Evolutionary conservation across 768 basidiomycete species (phyloP).

Genomic region (Daedaleopsis sinensis): DNA sequence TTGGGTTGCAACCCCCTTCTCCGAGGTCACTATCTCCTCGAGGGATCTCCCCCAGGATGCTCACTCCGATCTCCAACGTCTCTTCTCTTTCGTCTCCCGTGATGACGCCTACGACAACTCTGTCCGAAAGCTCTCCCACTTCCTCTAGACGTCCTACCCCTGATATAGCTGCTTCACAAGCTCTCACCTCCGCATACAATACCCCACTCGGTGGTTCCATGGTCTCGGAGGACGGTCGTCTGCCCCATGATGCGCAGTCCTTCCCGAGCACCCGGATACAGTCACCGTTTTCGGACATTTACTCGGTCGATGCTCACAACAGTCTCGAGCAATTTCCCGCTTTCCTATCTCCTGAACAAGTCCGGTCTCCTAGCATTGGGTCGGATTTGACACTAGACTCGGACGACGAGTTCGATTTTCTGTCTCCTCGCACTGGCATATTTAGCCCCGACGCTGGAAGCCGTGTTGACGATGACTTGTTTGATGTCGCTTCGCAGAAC

Average conservation of each 20-base stretch:
- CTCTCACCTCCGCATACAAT: conserved; percentile 19
- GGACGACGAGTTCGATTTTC: conserved; percentile 27
- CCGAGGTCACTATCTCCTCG: conserved; percentile 2
- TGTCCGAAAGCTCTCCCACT: neutral
- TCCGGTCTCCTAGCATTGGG: conserved; percentile 20
- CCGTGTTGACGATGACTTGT: conserved; percentile 12
- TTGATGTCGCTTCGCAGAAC: conserved; percentile 21
- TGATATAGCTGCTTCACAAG: conserved; percentile 12
- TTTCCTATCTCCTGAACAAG: conserved; percentile 11
- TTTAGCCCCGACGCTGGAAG: conserved; percentile 24
- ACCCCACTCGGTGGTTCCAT: conserved; percentile 19
- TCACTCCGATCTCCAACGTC: conserved; percentile 18
- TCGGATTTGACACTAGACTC: conserved; percentile 22
- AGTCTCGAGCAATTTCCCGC: conserved; percentile 6
- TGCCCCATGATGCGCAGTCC: conserved; percentile 4
- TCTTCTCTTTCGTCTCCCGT: conserved; percentile 16
- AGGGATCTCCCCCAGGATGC: conserved; percentile 7
- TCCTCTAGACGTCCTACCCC: conserved; percentile 8
- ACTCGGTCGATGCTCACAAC: conserved; percentile 19
- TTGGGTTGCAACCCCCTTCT: neutral
- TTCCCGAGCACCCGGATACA: conserved; percentile 15
- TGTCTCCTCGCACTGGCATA: conserved; percentile 30
- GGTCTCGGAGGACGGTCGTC: conserved; percentile 5
- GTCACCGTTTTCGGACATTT: conserved; percentile 27
- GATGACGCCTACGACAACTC: conserved; percentile 9